Conservation (phyloP, 768 basidiomycete genomes). For the Pluteus cervinus region DNA sequence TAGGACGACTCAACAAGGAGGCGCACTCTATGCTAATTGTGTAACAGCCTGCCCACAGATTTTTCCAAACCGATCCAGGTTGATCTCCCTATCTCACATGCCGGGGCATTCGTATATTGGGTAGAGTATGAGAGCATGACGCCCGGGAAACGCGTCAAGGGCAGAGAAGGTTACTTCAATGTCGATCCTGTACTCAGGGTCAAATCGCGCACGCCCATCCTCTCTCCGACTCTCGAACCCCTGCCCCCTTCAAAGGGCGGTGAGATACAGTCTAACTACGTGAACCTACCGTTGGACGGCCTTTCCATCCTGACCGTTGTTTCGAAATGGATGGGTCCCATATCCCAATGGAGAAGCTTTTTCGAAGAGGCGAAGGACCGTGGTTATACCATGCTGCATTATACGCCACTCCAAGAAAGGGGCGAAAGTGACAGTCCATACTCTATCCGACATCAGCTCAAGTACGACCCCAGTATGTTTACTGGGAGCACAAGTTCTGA, state of each 20-base stretch:
- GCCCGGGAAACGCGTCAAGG: conserved; percentile 60
- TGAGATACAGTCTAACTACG: conserved; percentile 40
- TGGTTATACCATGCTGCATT: conserved; percentile 98
- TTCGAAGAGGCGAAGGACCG: conserved; percentile 81
- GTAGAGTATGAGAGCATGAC: conserved; percentile 77
- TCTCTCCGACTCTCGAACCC: conserved; percentile 47
- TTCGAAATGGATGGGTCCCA: conserved; percentile 97
- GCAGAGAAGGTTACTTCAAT: conserved; percentile 92
- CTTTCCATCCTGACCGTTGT: conserved; percentile 86
- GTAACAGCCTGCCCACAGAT: conserved; percentile 68
- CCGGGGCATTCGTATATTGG: conserved; percentile 95
- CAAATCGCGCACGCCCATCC: conserved; percentile 69
- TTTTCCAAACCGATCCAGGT: conserved; percentile 90
- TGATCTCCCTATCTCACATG: conserved; percentile 93
- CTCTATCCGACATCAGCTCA: conserved; percentile 83
- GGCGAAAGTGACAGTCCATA: conserved; percentile 91
- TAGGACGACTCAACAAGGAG: conserved; percentile 30
- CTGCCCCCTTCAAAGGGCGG: conserved; percentile 50
- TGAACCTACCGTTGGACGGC: conserved; percentile 81
- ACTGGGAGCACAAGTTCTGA: conserved; percentile 30
- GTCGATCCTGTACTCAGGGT: conserved; percentile 84
- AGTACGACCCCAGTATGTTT: conserved; percentile 77
- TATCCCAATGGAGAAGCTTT: conserved; percentile 69
- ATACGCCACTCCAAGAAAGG: conserved; percentile 89
- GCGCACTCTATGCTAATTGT: conserved; percentile 13